phyloP scores from a whole-genome alignment of 140 eudicot species.

The Senecio squalidus region DNA sequence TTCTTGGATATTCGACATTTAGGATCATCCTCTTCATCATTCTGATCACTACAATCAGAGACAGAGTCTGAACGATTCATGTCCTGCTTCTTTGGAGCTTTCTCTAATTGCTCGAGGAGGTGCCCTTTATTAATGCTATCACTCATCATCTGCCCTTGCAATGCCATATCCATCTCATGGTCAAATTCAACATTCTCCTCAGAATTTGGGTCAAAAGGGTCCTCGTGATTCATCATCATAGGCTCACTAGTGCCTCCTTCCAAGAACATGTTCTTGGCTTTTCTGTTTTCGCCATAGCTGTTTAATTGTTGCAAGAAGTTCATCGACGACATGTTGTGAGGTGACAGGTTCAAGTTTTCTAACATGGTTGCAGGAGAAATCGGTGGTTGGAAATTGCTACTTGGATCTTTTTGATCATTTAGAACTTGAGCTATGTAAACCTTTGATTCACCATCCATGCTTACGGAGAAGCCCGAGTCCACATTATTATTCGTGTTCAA shows the following conservation, averaged over 20 bases:
- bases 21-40: slow-evolving; percentile 63
- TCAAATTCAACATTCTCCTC: slow-evolving; percentile 42
- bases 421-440: slow-evolving; percentile 27
- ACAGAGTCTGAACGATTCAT: slow-evolving; percentile 42
- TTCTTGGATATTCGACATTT: slow-evolving; percentile 64
- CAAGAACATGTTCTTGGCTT: slow-evolving; percentile 31
- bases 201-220: slow-evolving; percentile 38
- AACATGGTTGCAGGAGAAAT: slow-evolving; percentile 39
- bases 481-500: slow-evolving; percentile 27
- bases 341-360: slow-evolving; percentile 36
- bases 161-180: slow-evolving; percentile 46
- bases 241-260: slow-evolving; percentile 44
- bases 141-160: slow-evolving; percentile 34
- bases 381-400: slow-evolving; percentile 38
- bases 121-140: slow-evolving; percentile 20
- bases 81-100: slow-evolving; percentile 36
- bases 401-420: slow-evolving; percentile 36
- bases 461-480: slow-evolving; percentile 45
- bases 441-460: slow-evolving; percentile 23
- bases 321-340: slow-evolving; percentile 31
- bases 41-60: slow-evolving; percentile 53
- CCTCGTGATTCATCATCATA: slow-evolving; percentile 26
- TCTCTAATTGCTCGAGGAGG: slow-evolving; percentile 23
- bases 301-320: slow-evolving; percentile 50
- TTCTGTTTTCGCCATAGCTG: slow-evolving; percentile 39